phyloP scores from a whole-genome alignment of 129 eudicot genomes.

The Pseudognaphalium luteoalbum region DNA sequence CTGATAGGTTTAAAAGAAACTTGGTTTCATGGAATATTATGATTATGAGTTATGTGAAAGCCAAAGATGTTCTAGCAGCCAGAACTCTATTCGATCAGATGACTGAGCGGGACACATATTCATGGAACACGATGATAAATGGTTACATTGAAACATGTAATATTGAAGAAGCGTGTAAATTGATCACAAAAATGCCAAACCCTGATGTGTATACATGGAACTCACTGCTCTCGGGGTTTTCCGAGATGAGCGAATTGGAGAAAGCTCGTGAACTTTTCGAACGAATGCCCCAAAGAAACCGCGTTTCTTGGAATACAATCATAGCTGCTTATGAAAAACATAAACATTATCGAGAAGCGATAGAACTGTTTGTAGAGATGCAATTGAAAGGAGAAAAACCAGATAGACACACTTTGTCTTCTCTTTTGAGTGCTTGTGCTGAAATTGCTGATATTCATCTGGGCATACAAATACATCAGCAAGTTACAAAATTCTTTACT shows the following conservation, averaged over 20 bases:
- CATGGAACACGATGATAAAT: constrained; percentile 81
- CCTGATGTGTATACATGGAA: constrained; percentile 82
- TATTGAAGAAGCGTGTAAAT: constrained; percentile 57
- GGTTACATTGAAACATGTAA: constrained; percentile 61
- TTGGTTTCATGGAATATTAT: constrained; percentile 83
- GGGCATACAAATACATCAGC: constrained; percentile 78
- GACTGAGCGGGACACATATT: constrained; percentile 52
- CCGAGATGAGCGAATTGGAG: constrained; percentile 53
- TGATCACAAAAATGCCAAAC: constrained; percentile 56
- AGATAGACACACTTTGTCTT: constrained; percentile 74
- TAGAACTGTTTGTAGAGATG: constrained; percentile 60
- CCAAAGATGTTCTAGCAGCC: constrained; percentile 56
- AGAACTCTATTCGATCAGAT: constrained; percentile 63
- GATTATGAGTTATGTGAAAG: constrained; percentile 83
- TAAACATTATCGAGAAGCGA: constrained; percentile 43
- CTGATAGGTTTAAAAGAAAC: constrained; percentile 49
- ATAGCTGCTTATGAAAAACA: constrained; percentile 66
- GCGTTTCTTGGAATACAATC: constrained; percentile 79
- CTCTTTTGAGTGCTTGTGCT: constrained; percentile 63
- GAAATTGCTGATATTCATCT: constrained; percentile 48
- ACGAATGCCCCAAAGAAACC: constrained; percentile 63
- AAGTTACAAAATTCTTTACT: constrained; percentile 49
- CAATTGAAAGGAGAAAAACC: constrained; percentile 64
- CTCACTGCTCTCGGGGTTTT: constrained; percentile 65
- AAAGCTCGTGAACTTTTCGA: constrained; percentile 47